Conservation (phyloP, 352 stramenopile species). For the Phytophthora litchii region DNA sequence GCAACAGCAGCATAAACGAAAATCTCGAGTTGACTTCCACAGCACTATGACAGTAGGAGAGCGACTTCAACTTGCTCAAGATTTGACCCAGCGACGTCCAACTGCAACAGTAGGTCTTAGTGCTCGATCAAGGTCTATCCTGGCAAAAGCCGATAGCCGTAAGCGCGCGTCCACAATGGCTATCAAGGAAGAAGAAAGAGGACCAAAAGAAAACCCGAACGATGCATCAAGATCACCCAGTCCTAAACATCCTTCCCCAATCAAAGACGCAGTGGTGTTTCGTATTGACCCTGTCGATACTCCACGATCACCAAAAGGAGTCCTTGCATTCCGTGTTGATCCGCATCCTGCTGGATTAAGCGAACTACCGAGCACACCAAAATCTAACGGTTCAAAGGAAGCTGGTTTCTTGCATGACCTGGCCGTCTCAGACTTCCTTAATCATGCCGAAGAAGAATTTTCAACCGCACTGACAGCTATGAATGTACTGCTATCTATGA, state of each 20-base stretch:
- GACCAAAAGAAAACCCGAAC: background rate
- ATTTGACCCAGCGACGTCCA: conserved; percentile 48
- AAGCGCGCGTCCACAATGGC: conserved; percentile 11
- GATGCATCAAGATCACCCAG: conserved; percentile 14
- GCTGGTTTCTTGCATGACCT: conserved; percentile 66
- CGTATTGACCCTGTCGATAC: conserved; percentile 42
- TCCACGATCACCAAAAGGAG: conserved; percentile 26
- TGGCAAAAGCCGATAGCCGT: conserved; percentile 23
- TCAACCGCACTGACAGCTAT: conserved; percentile 79
- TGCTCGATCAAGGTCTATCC: conserved; percentile 29
- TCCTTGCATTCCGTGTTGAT: conserved; percentile 34
- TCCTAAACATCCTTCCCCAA: conserved; percentile 29
- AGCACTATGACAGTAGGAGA: conserved; percentile 73
- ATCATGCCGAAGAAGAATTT: conserved; percentile 74
- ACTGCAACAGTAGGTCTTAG: conserved; percentile 21
- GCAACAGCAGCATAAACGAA: conserved; percentile 61
- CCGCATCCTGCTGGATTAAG: conserved; percentile 10
- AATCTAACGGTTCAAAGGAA: conserved; percentile 37
- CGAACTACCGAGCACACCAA: background rate
- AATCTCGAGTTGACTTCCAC: conserved; percentile 66
- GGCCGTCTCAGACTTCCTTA: conserved; percentile 72
- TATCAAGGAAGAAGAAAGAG: conserved; percentile 10
- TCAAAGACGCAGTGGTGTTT: conserved; percentile 48
- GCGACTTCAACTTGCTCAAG: conserved; percentile 54
- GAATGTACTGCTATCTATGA: conserved; percentile 76